phyloP scores from a whole-genome alignment of 2,329 filamentous ascomycete genomes.

The Decorospora gaudefroyi region DNA sequence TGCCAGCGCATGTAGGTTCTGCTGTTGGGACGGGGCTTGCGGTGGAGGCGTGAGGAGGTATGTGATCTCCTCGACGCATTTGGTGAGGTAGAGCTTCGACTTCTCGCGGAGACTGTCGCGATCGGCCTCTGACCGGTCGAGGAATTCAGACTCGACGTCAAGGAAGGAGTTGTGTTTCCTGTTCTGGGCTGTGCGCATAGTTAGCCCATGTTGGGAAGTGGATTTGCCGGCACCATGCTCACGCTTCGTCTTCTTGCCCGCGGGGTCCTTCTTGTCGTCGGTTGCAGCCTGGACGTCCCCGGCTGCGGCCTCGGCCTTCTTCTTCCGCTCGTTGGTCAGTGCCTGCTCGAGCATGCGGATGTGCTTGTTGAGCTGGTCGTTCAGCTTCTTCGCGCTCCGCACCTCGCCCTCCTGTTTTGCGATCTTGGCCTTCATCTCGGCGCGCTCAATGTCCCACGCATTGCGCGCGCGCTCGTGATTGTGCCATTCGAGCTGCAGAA shows the following conservation, averaged over 20 bases:
- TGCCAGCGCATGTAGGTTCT: conserved; percentile 43
- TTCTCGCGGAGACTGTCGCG: conserved; percentile 65
- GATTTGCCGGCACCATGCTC: conserved; percentile 6
- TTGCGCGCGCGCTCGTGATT: conserved; percentile 96
- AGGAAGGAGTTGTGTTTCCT: conserved; percentile 57
- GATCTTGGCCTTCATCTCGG: conserved; percentile 98
- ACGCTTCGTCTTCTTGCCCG: conserved; percentile 46
- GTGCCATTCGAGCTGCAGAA: conserved; percentile 99
- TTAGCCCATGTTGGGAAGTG: conserved; percentile 19
- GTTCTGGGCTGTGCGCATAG: conserved; percentile 49
- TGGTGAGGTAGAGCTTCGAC: conserved; percentile 65
- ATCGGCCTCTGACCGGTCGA: conserved; percentile 55
- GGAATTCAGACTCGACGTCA: conserved; percentile 53
- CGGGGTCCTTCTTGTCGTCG: conserved; percentile 45
- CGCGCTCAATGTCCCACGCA: conserved; percentile 97
- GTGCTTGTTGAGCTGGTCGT: conserved; percentile 88
- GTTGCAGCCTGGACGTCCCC: conserved; percentile 56
- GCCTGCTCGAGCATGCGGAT: conserved; percentile 87
- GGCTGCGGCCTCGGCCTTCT: conserved; percentile 58
- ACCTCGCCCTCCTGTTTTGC: conserved; percentile 90
- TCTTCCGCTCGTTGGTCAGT: conserved; percentile 79
- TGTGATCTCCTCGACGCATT: conserved; percentile 69
- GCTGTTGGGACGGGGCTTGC: conserved; percentile 62
- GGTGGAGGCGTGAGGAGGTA: conserved; percentile 69
- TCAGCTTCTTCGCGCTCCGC: conserved; percentile 82